Percentiles rank a stretch among this genome's conserved stretches.
These are phyloP conservation scores for Globisporangium middletonii DNA, from an alignment of 352 stramenopile species.

Conservation along the genomic window DNA sequence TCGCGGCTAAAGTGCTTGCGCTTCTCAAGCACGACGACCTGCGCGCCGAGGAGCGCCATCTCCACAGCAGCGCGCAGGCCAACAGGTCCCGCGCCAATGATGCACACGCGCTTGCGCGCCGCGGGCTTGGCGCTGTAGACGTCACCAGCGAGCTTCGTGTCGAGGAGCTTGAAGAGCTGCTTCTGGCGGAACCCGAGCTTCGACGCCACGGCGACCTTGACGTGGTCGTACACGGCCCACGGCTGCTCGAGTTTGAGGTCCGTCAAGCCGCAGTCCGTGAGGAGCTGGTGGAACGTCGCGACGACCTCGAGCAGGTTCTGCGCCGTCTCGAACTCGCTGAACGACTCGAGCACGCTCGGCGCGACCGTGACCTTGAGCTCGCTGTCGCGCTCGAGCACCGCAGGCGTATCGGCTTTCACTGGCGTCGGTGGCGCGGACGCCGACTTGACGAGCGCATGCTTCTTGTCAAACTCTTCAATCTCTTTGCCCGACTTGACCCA, in stretches of 20 bases:
- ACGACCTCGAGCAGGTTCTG: conserved; percentile 60
- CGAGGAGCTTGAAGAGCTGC: conserved; percentile 70
- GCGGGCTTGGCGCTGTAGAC: conserved; percentile 54
- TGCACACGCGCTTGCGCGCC: conserved; percentile 61
- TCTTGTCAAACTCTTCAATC: conserved; percentile 26
- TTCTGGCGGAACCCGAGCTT: conserved; percentile 71
- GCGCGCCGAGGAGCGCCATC: conserved; percentile 53
- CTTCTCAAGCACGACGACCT: conserved; percentile 81
- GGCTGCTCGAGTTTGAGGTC: conserved; percentile 44
- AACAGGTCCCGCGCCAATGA: conserved; percentile 71
- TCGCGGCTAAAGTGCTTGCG: conserved; percentile 73
- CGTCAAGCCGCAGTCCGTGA: conserved; percentile 47
- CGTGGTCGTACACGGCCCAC: conserved; percentile 57
- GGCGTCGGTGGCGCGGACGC: neutral
- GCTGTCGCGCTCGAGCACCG: conserved; percentile 21
- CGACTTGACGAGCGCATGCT: conserved; percentile 8
- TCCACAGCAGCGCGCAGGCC: conserved; percentile 73
- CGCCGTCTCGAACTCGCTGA: conserved; percentile 54
- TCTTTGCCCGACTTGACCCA: conserved; percentile 36
- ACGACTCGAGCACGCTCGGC: conserved; percentile 41
- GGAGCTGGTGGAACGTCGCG: conserved; percentile 44
- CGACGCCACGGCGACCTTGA: conserved; percentile 47
- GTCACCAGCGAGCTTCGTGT: conserved; percentile 43
- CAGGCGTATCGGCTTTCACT: conserved; percentile 3
- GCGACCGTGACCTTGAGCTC: conserved; percentile 30